A percentile compares a stretch with the other conserved stretches of the same genome.
phyloP scores from a whole-genome alignment of 2,329 filamentous ascomycete species.

The Cadophora luteo-olivacea region DNA sequence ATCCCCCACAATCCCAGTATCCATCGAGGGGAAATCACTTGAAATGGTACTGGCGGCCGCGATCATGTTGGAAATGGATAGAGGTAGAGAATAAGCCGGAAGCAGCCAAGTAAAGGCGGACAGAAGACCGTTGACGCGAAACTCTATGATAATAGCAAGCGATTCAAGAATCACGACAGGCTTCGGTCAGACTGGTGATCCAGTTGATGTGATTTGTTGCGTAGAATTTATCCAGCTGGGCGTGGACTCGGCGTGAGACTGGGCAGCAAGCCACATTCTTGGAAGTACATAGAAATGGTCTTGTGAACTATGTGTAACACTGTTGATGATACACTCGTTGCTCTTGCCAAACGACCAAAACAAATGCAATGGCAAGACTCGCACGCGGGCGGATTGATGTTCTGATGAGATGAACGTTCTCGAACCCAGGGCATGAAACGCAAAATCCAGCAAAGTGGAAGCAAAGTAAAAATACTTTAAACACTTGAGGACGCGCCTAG shows the following conservation, averaged over 20 bases:
- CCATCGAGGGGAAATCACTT: background rate
- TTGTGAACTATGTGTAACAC: background rate
- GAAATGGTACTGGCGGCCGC: background rate
- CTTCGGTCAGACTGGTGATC: background rate
- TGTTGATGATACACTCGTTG: background rate
- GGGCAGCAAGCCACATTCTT: constrained; percentile 10
- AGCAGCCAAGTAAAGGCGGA: constrained; percentile 2
- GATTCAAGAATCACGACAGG: background rate
- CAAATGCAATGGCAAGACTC: background rate
- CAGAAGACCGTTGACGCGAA: background rate
- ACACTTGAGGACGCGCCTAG: background rate
- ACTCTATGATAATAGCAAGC: background rate
- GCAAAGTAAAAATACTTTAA: background rate
- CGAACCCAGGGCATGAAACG: background rate
- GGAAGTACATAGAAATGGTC: background rate
- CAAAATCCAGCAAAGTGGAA: background rate
- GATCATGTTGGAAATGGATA: background rate
- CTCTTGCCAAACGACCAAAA: background rate
- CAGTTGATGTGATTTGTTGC: background rate
- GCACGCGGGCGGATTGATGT: background rate
- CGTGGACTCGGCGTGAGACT: background rate
- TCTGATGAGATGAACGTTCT: background rate
- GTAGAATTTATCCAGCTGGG: background rate
- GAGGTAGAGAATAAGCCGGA: constrained; percentile 16
- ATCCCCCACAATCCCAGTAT: constrained; percentile 10